Evolutionary conservation across 2,329 filamentous ascomycete species (phyloP).

Genomic region (Fusarium sacchari): DNA sequence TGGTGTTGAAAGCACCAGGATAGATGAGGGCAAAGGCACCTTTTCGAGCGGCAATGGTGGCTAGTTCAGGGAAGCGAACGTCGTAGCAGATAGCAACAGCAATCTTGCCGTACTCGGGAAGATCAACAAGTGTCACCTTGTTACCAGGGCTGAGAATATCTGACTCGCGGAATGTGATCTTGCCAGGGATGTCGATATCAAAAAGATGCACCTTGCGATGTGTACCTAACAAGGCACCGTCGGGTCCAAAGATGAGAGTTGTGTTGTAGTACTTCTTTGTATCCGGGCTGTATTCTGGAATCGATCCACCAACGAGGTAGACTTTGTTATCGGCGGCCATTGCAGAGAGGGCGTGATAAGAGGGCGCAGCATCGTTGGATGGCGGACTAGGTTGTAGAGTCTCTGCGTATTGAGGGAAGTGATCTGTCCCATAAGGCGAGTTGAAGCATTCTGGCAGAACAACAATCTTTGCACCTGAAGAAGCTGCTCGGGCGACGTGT

Average conservation of each 20-base stretch:
- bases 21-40: slow-evolving; percentile 91
- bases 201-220: slow-evolving; percentile 97
- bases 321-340: slow-evolving; percentile 82
- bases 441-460: slow-evolving; percentile 99
- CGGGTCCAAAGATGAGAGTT: slow-evolving; percentile 81
- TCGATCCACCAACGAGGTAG: slow-evolving; percentile 91
- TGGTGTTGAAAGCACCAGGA: slow-evolving; percentile 96
- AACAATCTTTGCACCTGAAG: slow-evolving; percentile 81
- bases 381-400: slow-evolving; percentile 82
- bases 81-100: slow-evolving; percentile 97
- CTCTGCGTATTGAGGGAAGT: slow-evolving; percentile 93
- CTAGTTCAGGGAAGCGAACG: slow-evolving; percentile 93
- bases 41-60: slow-evolving; percentile 84
- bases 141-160: slow-evolving; percentile 89
- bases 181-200: slow-evolving; percentile 96
- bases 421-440: slow-evolving; percentile 90
- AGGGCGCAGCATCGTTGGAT: slow-evolving; percentile 74
- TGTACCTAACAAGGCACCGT: slow-evolving; percentile 81
- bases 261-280: slow-evolving; percentile 87
- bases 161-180: slow-evolving; percentile 90
- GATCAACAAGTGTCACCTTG: slow-evolving; percentile 83
- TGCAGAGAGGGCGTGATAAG: slow-evolving; percentile 83
- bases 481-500: slow-evolving; percentile 84
- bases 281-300: slow-evolving; percentile 77
- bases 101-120: slow-evolving; percentile 89